Evolutionary conservation across 495 filamentous ascomycete genomes (phyloP), one percentile per base, ranked within the genome.

Genomic region (Trichoderma reesei): DNA sequence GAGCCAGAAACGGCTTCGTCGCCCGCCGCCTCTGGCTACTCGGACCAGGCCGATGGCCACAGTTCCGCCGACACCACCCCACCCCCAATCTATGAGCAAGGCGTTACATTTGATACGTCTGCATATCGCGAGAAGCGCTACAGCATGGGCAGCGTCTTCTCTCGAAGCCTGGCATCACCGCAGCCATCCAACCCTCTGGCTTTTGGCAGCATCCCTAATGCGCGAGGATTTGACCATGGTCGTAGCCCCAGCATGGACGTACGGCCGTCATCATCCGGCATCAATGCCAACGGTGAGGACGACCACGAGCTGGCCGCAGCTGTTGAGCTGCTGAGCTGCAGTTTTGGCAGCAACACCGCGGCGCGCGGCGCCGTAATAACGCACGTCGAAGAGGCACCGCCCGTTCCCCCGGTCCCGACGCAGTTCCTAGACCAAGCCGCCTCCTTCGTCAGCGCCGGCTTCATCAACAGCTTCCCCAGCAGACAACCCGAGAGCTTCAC

Each of bases 231-330:
- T 54, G 73, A 74, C 7, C 84, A 88, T 68, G 78, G 78, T 70
- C 84, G 85, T 63, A 81, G 83, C 44, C 72, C 69, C 31, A 83
- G 81, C 70, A 73, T 78, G 56, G 81, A 83, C 62, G 78, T 80
- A 73, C 75, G 88, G 73, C 80, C 88, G 66, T 73, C 81, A 73
- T 82, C 87, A 64, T 79, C 87, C 63, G 78, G 88, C 64, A 72
- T 75, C 66, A 86, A 84, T 62, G 82, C 83, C 41, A 85, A 83
- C 3, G 79, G 81, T 37, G 74, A 86, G 65, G 93, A 96, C 64
- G 90, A 93, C 69, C 87, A 83, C 37, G 86, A 88, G 65, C 80
- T 98, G 64, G 94, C 92, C 7, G 93, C 94, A 4, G 93, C 93
- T 4, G 90, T 96, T 44, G 91, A 93, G 66, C 77, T 96, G 66